Percentiles rank a stretch among this genome's conserved stretches.
These are phyloP conservation scores for Rhazya stricta DNA, from an alignment of 257 asterid species.

Conservation along the genomic window DNA sequence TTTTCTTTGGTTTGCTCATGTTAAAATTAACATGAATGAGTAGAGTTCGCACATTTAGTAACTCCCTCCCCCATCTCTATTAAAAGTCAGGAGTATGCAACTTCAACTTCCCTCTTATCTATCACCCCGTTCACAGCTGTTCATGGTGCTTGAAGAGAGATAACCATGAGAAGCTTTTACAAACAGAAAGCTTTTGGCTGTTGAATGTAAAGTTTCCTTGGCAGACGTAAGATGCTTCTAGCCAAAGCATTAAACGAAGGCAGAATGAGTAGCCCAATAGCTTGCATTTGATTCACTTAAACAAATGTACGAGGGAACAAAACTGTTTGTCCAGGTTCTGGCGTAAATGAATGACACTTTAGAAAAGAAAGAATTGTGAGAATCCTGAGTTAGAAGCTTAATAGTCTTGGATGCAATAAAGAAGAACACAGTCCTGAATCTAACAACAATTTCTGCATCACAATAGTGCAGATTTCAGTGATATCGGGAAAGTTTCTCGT, in stretches of 20 bases:
- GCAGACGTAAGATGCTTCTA: not conserved
- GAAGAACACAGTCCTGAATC: not conserved
- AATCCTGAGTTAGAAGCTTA: not conserved
- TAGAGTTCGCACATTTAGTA: too few species aligned
- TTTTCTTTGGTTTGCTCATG: too few species aligned
- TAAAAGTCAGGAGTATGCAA: too few species aligned
- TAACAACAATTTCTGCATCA: slow-evolving; percentile 19
- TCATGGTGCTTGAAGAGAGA: too few species aligned
- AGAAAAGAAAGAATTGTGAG: not conserved
- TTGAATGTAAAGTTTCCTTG: not conserved
- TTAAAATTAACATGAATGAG: too few species aligned
- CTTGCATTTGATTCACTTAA: not conserved
- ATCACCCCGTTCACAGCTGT: too few species aligned
- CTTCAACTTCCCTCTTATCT: too few species aligned
- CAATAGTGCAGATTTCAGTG: slow-evolving; percentile 56
- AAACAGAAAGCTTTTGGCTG: not conserved
- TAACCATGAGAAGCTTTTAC: not conserved
- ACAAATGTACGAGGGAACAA: too few species aligned
- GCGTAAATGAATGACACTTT: not conserved
- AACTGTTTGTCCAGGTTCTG: too few species aligned
- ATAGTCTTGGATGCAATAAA: not conserved
- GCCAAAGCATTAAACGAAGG: not conserved
- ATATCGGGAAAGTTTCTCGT: slow-evolving; percentile 53
- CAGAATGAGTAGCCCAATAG: not conserved
- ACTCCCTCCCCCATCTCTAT: too few species aligned